A percentile compares a stretch with the other conserved stretches of the same genome.
Evolutionary conservation across 2,329 filamentous ascomycete genomes (phyloP).

Genomic region (Talaromyces pinophilus): DNA sequence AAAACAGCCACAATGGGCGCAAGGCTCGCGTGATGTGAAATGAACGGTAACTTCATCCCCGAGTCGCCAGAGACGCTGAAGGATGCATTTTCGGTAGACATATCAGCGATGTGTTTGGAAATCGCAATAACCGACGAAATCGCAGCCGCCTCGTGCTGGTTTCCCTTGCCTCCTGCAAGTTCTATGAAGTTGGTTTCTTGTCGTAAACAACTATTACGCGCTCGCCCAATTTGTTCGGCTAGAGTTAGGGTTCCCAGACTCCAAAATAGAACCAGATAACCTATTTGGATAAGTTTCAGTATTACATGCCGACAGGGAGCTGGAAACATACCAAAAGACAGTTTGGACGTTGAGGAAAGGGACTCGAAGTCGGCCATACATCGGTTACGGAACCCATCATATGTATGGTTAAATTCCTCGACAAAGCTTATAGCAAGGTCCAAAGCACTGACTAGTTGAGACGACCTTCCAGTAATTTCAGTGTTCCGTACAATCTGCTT

Average conservation of each 20-base stretch:
- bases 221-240: neutral
- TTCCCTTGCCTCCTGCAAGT: neutral
- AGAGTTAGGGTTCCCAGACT: neutral
- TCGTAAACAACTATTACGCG: neutral
- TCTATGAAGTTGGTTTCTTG: neutral
- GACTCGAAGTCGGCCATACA: neutral
- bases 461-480: neutral
- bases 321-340: conserved; percentile 1
- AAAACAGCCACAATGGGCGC: conserved; percentile 3
- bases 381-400: neutral
- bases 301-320: neutral
- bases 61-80: neutral
- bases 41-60: conserved; percentile 6
- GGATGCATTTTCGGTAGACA: neutral
- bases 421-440: neutral
- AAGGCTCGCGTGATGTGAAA: conserved; percentile 15
- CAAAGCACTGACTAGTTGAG: neutral
- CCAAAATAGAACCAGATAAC: conserved; percentile 10
- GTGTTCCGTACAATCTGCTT: neutral
- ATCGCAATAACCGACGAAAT: conserved; percentile 9
- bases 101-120: neutral
- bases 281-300: neutral
- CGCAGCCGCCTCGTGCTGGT: conserved; percentile 5
- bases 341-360: neutral
- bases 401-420: neutral